Evolutionary conservation across 2,329 filamentous ascomycete genomes (phyloP), one percentile per base, ranked within the genome.

Genomic region (Neonectria punicea): DNA sequence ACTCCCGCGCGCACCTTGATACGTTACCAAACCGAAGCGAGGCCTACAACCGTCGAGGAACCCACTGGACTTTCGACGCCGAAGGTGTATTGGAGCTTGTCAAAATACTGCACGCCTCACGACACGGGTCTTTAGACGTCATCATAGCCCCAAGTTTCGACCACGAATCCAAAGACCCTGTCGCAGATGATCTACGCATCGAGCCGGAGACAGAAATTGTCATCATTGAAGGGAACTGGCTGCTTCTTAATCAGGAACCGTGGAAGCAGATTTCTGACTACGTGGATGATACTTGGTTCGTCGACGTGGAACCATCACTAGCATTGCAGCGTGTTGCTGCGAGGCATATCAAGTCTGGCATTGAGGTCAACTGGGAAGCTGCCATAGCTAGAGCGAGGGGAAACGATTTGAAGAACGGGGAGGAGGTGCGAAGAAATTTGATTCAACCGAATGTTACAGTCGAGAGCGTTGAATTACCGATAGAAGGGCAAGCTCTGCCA

Each of bases 81-180:
- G 34, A 49, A 6, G 49, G 55, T 8, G 53, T 63, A 14, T 8
- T 53, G 28, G 16, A 47, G 4, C 39, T 62, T 18, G 39, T 57
- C 11, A 57, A 63, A 8, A 32, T 14, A 7, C 53, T 63, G 18
- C 60, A 58, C 20, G 47, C 16, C 13, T 53, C 47, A 2, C 32
- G 47, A 4, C 44, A n/a, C 7, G 22, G 20, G 10, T 22, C 22
- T n/a, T 18, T 39, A 3, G 39, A 39, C 16, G 32, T 51, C 13
- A 58, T 63, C 25, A n/a, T 47, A 8, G 54, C 60, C 5, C 60
- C 60, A 14, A 63, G 54, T 13, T 63, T 63, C 22, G 60, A 63
- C 14, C 60, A 63, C 49, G 54, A 53, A 6, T 39, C 41, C 41
- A 63, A 63, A 5, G 54, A 63, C 14, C 54, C 60, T 9, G 28